Evolutionary conservation across 176 grass and related monocot species (phyloP).

Genomic region (Elymus sibiricus): DNA sequence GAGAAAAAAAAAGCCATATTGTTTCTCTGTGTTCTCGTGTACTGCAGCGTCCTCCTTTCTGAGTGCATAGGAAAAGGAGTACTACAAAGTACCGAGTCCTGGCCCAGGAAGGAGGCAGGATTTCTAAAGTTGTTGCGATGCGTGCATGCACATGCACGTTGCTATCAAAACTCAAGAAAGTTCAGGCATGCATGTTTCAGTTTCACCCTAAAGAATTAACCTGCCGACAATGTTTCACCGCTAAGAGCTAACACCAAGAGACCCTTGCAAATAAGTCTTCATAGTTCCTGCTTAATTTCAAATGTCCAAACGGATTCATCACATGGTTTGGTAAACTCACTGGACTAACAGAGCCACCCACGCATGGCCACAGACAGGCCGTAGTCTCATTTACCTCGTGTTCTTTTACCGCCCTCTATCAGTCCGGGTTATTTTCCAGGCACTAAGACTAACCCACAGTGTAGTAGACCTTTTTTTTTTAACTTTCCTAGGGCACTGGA

Average conservation of each 20-base stretch:
- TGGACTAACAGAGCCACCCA: background rate
- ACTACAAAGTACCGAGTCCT: background rate
- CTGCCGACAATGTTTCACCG: slow-evolving; percentile 32
- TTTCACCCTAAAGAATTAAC: background rate
- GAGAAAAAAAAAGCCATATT: background rate
- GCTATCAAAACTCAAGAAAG: slow-evolving; percentile 2
- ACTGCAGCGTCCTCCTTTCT: background rate
- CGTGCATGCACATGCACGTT: slow-evolving; percentile 21
- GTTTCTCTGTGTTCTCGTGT: background rate
- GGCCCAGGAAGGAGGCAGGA: slow-evolving; percentile 16
- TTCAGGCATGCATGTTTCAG: background rate
- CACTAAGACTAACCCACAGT: background rate
- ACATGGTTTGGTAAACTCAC: background rate
- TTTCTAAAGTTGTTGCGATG: slow-evolving; percentile 3
- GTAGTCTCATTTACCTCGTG: background rate
- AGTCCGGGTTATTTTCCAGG: background rate
- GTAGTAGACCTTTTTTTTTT: background rate
- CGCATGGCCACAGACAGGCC: slow-evolving; percentile 6
- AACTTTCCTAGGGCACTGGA: background rate
- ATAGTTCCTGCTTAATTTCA: background rate
- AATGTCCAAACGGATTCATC: background rate
- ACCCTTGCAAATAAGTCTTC: background rate
- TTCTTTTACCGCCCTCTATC: background rate
- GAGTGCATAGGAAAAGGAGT: background rate
- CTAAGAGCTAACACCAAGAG: background rate